phyloP scores from a whole-genome alignment of 768 basidiomycete species.

The Amanita rubescens region DNA sequence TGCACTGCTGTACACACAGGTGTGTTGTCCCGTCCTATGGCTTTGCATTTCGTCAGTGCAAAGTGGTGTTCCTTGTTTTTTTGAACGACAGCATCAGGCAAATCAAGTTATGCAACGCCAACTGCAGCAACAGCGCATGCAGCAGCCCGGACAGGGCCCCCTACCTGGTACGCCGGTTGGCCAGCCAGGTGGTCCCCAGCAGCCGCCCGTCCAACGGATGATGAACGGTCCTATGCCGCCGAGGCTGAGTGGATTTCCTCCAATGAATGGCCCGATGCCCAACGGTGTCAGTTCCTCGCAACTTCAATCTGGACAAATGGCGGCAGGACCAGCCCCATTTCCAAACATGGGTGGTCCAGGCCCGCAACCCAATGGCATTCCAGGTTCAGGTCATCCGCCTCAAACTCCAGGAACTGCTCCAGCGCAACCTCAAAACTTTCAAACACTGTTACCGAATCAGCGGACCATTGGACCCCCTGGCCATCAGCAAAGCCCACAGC shows the following conservation, averaged over 20 bases:
- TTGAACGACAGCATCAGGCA: constrained; percentile 17
- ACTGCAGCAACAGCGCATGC: constrained; percentile 13
- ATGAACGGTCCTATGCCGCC: constrained; percentile 16
- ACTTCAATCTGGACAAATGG: constrained; percentile 14
- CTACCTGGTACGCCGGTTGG: background rate
- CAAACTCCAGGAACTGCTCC: constrained; percentile 20
- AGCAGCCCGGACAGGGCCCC: constrained; percentile 2
- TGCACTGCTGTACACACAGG: constrained; percentile 64
- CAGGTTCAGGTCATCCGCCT: constrained; percentile 23
- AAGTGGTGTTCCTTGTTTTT: constrained; percentile 10
- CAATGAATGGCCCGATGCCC: constrained; percentile 19
- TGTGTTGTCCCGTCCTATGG: constrained; percentile 26
- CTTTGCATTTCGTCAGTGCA: constrained; percentile 10
- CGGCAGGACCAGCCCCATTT: constrained; percentile 6
- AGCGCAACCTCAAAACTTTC: constrained; percentile 20
- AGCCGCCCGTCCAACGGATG: constrained; percentile 10
- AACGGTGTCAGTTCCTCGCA: constrained; percentile 19
- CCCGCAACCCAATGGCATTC: constrained; percentile 38
- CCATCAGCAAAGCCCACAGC: constrained; percentile 19
- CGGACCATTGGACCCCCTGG: constrained; percentile 1
- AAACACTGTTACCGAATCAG: constrained; percentile 1
- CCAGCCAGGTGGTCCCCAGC: constrained; percentile 8
- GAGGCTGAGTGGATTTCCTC: constrained; percentile 11
- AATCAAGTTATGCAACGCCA: constrained; percentile 25
- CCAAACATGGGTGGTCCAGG: constrained; percentile 25